Evolutionary conservation across 352 stramenopile species (phyloP), one percentile per base, ranked within the genome.

Genomic region (Elongisporangium prolatum): DNA sequence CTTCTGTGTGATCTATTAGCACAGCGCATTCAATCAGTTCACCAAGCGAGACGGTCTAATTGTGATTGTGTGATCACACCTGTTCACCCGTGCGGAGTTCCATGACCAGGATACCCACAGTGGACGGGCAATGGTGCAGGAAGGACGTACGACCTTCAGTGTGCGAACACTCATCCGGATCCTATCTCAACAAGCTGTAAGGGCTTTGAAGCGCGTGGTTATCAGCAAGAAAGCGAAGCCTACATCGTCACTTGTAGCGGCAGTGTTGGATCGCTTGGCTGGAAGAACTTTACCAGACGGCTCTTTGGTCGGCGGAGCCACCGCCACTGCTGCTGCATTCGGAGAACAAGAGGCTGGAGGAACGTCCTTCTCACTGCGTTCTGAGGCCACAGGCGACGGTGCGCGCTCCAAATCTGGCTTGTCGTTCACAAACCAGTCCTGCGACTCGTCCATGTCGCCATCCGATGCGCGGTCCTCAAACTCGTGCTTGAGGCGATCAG

Each of bases 361-460:
- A 9, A 40, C 59, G 24, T 71, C 67, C 8, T 25, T 48, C 38
- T 71, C 68, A 8, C 37, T 20, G 2, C 63, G 56, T 18, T 74
- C 65, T 20, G 57, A 76, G 21, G 75, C 73, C 8, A 71, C 67
- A 0, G 65, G 67, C 5, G 56, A 66, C 11, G 68, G 64, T 34
- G 64, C 50, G 1, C 54, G 55, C 38, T 72, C 63, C 7, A 73
- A 52, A 18, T 72, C 71, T 13, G 54, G 68, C 48, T 79, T 72
- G 52, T 93, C 83, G 62, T 93, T 91, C 25, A 91, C 83, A 52
- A 92, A 92, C 83, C 83, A 92, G 56, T 92, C 80, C 68, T 92
- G 77, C 11, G 69, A 84, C 24, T 82, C 82, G 25, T 85, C 71
- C 11, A 61, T 57, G 47, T 86, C 78, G 37, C 64, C 68, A 22